Evolutionary conservation across 257 asterid genomes (phyloP), one percentile per base, ranked within the genome.

Genomic region (Orobanche coerulescens): DNA sequence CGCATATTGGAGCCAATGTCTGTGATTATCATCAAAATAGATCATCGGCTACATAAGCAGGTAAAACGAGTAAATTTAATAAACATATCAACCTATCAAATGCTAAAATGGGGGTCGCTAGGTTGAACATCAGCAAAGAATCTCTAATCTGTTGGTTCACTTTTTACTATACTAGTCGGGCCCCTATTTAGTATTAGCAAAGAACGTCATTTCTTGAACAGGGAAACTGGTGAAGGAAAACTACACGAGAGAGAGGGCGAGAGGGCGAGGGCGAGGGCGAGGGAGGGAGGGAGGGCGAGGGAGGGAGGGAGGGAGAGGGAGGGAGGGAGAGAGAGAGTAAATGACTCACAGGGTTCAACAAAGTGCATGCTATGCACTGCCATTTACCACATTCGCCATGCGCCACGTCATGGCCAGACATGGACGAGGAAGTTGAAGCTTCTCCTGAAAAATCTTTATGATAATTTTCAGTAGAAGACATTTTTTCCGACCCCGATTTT

Each of bases 281-380:
- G 8, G 4, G 11, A 48, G 13, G 60, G 19, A 48, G 3, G 22
- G 10, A 40, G 36, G 4, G 13, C 5, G 25, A 4, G 8, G 61
- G 23, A n/a, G n/a, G n/a, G n/a, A n/a, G n/a, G n/a, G 19, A 44
- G 37, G 36, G 37, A 59, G 52, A n/a, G 8, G 4, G 11, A 48
- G 13, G 60, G 19, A 48, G 3, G 22, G 10, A 40, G 36, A 11
- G 13, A n/a, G 25, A 4, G 8, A 64, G 23, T n/a, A 46, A 14
- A 37, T 28, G 53, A 70, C 95, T 75, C 75, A 88, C 98, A 9
- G 87, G 84, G 63, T 92, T 92, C 75, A 92, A 69, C 78, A 92
- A 76, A 46, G 98, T 88, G 94, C 98, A 88, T 50, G 72, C 55
- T 23, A 67, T 44, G 62, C 98, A 88, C 62, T 79, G 81, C 98